Conservation (phyloP, 2,329 filamentous ascomycete species). For the Incumbomyces delicatus region DNA sequence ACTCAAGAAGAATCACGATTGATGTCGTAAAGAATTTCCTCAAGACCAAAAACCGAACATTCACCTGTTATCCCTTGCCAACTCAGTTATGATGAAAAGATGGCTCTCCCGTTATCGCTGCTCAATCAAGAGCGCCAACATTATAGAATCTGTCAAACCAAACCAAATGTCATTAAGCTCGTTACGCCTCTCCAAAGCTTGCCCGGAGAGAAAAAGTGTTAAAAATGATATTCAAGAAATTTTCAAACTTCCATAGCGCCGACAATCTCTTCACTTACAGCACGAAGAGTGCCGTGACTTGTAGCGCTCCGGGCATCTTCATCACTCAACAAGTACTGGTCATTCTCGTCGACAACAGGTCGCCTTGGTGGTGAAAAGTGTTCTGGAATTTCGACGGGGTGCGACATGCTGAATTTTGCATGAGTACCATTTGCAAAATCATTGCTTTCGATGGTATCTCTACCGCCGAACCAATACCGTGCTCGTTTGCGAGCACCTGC, state of each 20-base stretch:
- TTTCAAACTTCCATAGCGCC: constrained; percentile 43
- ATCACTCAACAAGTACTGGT: constrained; percentile 36
- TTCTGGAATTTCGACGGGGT: constrained; percentile 11
- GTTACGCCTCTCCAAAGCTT: not conserved
- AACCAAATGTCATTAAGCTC: not conserved
- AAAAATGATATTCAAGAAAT: not conserved
- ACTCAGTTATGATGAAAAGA: too few relatives aligned
- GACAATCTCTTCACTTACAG: constrained; percentile 45
- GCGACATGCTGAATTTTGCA: constrained; percentile 18
- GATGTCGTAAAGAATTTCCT: too few relatives aligned
- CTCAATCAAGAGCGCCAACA: constrained; percentile 6
- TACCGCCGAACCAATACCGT: constrained; percentile 76
- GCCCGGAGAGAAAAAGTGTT: not conserved
- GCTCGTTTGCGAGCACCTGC: constrained; percentile 68
- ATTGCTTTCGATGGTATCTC: constrained; percentile 34
- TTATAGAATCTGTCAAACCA: constrained; percentile 1
- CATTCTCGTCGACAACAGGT: constrained; percentile 31
- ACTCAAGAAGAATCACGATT: too few relatives aligned
- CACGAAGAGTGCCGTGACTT: constrained; percentile 38
- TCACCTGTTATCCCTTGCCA: too few relatives aligned
- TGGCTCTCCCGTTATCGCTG: constrained; percentile 1
- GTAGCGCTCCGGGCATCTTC: constrained; percentile 31
- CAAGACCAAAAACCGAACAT: too few relatives aligned
- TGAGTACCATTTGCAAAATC: constrained; percentile 18
- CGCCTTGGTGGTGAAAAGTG: constrained; percentile 18